Base-by-base conservation (phyloP, 768 basidiomycete species). In the Boletus sp. region DNA sequence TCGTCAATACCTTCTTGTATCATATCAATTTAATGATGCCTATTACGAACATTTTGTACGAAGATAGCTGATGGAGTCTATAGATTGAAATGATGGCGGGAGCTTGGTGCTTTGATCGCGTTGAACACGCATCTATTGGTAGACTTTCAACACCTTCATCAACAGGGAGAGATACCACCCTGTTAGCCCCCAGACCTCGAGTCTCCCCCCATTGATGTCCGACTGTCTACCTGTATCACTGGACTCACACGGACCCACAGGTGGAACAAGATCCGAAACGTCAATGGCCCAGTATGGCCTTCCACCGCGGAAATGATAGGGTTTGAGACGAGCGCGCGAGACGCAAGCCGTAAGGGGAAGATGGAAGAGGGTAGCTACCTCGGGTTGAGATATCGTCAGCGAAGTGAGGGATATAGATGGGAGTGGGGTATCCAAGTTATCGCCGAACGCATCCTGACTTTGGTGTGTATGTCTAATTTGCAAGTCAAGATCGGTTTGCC, bases 161-260 rank as follows among this genome's bases (percentile, higher is more conserved):
- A 90, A 70, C 45, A 80, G 61, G 43, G 77, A 79, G 50, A 90
- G 74, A 72, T 90, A 92, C 88, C 89, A 91, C 34, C 89, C 90
- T 21, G 90, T 90, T 64, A 92, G 70, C 0, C 90, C 89, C 88
- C 90, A 92, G 27, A 90, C 82, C 63, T 91, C 87, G 15, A 90
- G 68, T 53, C 74, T 73, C 11, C 76, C 80, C 44, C 74, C 70
- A 38, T 66, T 77, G 40, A 78, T 70, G 56, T 80, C 75, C 47
- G 77, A 75, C 48, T 70, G 66, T 37, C 70, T 65, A 38, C 64
- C 64, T 50, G 66, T 64, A 58, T 75, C 71, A 47, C 62, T 72
- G 0, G 60, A 54, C 40, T 63, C 64, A 67, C 71, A 68, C 21
- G 65, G 64, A 37, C 62, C 65, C 29, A 65, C 70, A 21, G 57